A percentile compares a stretch with the other conserved stretches of the same genome.
Conservation (phyloP, 176 grass and related monocot genomes). For the Themeda triandra region DNA sequence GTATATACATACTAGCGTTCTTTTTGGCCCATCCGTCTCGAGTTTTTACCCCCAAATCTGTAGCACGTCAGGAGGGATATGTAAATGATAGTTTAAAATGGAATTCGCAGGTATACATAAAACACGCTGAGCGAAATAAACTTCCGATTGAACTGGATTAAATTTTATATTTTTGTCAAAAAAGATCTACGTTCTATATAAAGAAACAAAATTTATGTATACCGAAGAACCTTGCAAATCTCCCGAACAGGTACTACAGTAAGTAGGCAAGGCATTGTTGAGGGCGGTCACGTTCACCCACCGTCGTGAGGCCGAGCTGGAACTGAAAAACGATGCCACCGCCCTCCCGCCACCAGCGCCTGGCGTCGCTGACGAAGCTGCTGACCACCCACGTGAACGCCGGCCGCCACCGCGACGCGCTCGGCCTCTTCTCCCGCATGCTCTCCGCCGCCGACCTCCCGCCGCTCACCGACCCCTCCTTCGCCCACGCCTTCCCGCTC, state of each 20-base stretch:
- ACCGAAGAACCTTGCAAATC: no score
- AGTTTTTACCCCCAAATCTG: background rate
- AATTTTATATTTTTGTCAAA: no score
- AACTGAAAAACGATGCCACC: slow-evolving; percentile 16
- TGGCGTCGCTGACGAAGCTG: slow-evolving; percentile 49
- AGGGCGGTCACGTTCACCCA: no score
- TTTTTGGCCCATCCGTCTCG: background rate
- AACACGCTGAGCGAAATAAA: background rate
- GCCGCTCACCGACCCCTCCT: slow-evolving; percentile 52
- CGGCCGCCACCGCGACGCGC: slow-evolving; percentile 49
- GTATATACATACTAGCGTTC: no score
- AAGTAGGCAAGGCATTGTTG: no score
- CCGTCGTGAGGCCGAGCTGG: background rate
- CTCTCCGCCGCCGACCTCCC: slow-evolving; percentile 42
- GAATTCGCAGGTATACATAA: background rate
- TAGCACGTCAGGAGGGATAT: background rate
- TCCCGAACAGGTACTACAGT: no score
- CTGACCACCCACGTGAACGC: slow-evolving; percentile 49
- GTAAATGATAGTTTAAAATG: background rate
- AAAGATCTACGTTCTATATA: no score
- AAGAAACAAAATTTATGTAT: background rate
- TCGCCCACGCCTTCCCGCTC: slow-evolving; percentile 54
- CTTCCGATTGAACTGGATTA: background rate
- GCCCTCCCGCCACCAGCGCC: slow-evolving; percentile 34
- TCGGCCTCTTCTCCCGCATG: slow-evolving; percentile 57